Evolutionary conservation across 2,329 filamentous ascomycete species (phyloP).

Genomic region (Aureobasidium sp.): DNA sequence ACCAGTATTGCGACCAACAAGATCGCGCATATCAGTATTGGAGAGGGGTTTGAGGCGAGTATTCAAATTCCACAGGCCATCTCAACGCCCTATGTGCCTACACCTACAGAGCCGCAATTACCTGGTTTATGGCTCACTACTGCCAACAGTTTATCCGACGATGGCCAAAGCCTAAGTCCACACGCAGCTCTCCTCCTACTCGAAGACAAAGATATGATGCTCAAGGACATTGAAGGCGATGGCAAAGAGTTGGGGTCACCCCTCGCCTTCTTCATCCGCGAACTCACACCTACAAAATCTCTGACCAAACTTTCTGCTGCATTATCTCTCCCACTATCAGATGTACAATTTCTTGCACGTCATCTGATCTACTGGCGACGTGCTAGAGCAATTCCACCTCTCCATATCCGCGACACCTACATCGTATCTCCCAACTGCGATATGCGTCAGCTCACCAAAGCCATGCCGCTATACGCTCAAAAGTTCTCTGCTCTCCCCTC

Average conservation of each 20-base stretch:
- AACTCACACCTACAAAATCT: conserved; percentile 51
- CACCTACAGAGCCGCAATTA: conserved; percentile 57
- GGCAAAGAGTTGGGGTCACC: conserved; percentile 65
- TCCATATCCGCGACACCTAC: conserved; percentile 84
- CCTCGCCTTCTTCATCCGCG: conserved; percentile 63
- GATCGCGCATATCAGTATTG: conserved; percentile 76
- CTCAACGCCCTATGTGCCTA: conserved; percentile 65
- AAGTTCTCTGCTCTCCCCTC: conserved; percentile 77
- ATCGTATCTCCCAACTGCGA: conserved; percentile 87
- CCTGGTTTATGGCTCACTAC: conserved; percentile 81
- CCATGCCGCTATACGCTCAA: conserved; percentile 62
- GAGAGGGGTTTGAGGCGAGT: conserved; percentile 51
- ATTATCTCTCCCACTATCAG: conserved; percentile 64
- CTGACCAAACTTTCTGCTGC: conserved; percentile 64
- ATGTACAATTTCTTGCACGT: conserved; percentile 79
- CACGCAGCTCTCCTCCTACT: conserved; percentile 82
- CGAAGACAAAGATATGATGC: conserved; percentile 71
- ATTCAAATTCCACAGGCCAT: conserved; percentile 55
- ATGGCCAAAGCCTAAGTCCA: conserved; percentile 62
- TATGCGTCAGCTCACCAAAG: conserved; percentile 58
- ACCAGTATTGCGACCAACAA: conserved; percentile 72
- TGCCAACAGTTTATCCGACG: conserved; percentile 64
- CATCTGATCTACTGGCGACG: conserved; percentile 96
- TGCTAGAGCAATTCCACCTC: conserved; percentile 80
- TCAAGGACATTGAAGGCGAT: conserved; percentile 59